Percentiles rank a stretch among this genome's conserved stretches.
Evolutionary conservation across 2,329 filamentous ascomycete species (phyloP).

Genomic region (Trichoderma simmonsii): DNA sequence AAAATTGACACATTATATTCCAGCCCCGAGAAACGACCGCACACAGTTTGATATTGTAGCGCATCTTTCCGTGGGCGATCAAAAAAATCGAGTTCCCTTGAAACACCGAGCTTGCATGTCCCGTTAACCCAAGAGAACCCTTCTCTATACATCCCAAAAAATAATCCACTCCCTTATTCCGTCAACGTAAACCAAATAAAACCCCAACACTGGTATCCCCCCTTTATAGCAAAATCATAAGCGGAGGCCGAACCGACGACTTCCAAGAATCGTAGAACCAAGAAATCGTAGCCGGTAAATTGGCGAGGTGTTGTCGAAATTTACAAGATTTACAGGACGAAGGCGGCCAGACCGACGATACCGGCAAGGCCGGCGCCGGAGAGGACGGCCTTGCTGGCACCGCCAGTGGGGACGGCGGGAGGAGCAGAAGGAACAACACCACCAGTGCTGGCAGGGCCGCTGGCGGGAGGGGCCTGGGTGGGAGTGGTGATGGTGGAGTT

Average conservation of each 20-base stretch:
- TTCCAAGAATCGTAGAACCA: conserved; percentile 40
- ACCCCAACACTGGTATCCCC: conserved; percentile 26
- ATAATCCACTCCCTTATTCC: conserved; percentile 22
- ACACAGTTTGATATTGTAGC: conserved; percentile 7
- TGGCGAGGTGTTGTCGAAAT: conserved; percentile 33
- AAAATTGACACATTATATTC: conserved; percentile 34
- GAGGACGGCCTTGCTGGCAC: conserved; percentile 54
- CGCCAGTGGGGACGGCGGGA: conserved; percentile 46
- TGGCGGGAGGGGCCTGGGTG: conserved; percentile 32
- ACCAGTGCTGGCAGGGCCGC: conserved; percentile 18
- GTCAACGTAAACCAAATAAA: conserved; percentile 28
- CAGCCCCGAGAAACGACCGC: conserved; percentile 20
- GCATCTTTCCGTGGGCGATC: conserved; percentile 19
- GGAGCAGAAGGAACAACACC: conserved; percentile 30
- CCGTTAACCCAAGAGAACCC: conserved; percentile 31
- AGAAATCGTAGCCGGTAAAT: conserved; percentile 32
- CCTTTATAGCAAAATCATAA: conserved; percentile 36
- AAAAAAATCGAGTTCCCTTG: conserved; percentile 18
- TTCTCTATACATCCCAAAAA: conserved; percentile 37
- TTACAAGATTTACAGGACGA: conserved; percentile 53
- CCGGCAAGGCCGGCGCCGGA: conserved; percentile 59
- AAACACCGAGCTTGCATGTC: conserved; percentile 33
- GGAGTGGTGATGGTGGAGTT: conserved; percentile 38
- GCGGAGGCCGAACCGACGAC: conserved; percentile 37
- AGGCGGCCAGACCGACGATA: conserved; percentile 57